Evolutionary conservation across 2,329 filamentous ascomycete species (phyloP).

Genomic region (Sporothrix dimorphospora): DNA sequence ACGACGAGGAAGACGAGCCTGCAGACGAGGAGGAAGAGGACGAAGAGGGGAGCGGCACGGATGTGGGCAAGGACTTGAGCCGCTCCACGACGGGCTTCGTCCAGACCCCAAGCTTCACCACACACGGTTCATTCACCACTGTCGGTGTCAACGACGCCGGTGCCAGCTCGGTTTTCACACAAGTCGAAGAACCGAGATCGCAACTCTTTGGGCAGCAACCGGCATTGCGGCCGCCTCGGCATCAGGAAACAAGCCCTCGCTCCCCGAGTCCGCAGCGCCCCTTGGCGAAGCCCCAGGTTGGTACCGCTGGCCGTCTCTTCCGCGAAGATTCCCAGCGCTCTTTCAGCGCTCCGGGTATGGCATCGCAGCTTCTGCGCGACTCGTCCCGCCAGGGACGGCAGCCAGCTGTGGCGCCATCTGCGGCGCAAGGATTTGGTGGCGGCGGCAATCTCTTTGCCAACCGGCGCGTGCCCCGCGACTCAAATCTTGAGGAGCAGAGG

Average conservation of each 20-base stretch:
- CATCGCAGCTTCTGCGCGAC: conserved; percentile 55
- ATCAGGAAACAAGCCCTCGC: conserved; percentile 61
- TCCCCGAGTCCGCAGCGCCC: conserved; percentile 69
- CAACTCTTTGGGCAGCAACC: conserved; percentile 61
- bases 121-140: conserved; percentile 58
- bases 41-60: conserved; percentile 66
- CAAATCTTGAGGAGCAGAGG: conserved; percentile 55
- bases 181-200: conserved; percentile 49
- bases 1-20: conserved; percentile 47
- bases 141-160: conserved; percentile 50
- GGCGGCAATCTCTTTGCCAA: conserved; percentile 32
- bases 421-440: neutral
- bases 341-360: conserved; percentile 63
- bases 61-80: conserved; percentile 66
- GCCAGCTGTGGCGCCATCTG: conserved; percentile 39
- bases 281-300: conserved; percentile 25
- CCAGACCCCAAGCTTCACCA: conserved; percentile 56
- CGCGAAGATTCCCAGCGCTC: conserved; percentile 57
- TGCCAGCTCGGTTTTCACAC: conserved; percentile 52
- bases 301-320: conserved; percentile 49
- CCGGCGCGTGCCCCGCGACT: conserved; percentile 51
- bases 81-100: conserved; percentile 49
- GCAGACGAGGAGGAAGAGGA: conserved; percentile 53
- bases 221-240: conserved; percentile 57
- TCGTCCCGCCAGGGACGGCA: conserved; percentile 40